phyloP scores from a whole-genome alignment of 202 grass and related monocot species.

The Schoenoplectus triqueter region DNA sequence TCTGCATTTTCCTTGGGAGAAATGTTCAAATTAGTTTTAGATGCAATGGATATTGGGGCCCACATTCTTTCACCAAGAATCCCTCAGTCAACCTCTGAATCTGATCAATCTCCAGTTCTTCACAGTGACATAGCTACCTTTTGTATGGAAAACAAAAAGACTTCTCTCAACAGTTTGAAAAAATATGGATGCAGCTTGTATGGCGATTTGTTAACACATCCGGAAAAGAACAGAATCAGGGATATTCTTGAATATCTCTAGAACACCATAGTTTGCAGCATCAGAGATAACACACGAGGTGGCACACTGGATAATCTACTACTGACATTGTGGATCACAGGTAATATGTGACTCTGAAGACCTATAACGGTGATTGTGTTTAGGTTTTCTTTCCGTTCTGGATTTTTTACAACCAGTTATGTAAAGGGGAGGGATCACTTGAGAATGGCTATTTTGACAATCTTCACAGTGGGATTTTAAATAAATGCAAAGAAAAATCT shows the following conservation, averaged over 20 bases:
- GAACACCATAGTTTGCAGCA: background rate
- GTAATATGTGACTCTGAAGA: background rate
- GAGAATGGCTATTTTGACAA: no score
- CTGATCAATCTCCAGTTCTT: background rate
- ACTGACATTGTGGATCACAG: background rate
- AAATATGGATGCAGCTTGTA: background rate
- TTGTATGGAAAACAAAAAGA: background rate
- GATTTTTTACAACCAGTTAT: background rate
- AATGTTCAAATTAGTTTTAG: background rate
- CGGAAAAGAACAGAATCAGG: background rate
- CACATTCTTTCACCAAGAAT: background rate
- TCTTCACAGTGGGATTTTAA: no score
- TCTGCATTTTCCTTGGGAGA: background rate
- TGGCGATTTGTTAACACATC: background rate
- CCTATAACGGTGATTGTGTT: background rate
- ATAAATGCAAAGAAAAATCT: no score
- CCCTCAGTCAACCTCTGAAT: background rate
- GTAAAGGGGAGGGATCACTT: background rate
- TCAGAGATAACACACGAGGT: background rate
- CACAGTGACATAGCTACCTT: background rate
- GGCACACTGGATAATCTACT: background rate
- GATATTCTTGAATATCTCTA: background rate
- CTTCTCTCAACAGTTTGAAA: background rate
- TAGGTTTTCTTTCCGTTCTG: background rate
- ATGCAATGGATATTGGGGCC: background rate